phyloP scores from a whole-genome alignment of 352 stramenopile species.

The Globisporangium paroecandrum region DNA sequence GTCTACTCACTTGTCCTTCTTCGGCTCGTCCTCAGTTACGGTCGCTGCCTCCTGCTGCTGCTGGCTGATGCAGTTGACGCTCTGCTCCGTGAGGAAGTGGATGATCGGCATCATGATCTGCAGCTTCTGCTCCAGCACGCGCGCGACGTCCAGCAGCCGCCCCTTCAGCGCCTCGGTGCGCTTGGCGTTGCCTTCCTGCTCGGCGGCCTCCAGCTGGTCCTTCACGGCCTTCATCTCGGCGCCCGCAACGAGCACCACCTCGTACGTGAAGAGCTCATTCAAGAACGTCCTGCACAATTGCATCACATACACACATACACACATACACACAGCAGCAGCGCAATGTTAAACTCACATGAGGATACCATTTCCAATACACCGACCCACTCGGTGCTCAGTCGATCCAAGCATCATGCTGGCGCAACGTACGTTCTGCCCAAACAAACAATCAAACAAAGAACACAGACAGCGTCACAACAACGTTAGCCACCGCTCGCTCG shows the following conservation, averaged over 20 bases:
- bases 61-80: constrained; percentile 42
- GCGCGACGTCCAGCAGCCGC: constrained; percentile 50
- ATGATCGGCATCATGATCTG: constrained; percentile 53
- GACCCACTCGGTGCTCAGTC: neutral
- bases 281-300: constrained; percentile 37
- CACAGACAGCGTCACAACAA: constrained; percentile 3
- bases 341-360: neutral
- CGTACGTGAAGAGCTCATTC: constrained; percentile 63
- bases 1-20: constrained; percentile 44
- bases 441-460: neutral
- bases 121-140: constrained; percentile 55
- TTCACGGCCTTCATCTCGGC: constrained; percentile 60
- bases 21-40: constrained; percentile 16
- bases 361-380: neutral
- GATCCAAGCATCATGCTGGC: neutral
- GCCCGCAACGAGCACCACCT: constrained; percentile 59
- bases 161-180: constrained; percentile 48
- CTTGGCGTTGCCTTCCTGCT: constrained; percentile 42
- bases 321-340: neutral
- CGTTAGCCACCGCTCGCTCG: neutral
- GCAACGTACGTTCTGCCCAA: constrained; percentile 35
- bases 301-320: neutral
- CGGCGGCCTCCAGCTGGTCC: constrained; percentile 43
- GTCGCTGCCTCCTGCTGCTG: constrained; percentile 9
- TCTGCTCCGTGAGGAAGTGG: constrained; percentile 57